Percentiles rank a stretch among this genome's conserved stretches.
Conservation (phyloP, 2,329 filamentous ascomycete genomes). For the Verticillium nubilum region DNA sequence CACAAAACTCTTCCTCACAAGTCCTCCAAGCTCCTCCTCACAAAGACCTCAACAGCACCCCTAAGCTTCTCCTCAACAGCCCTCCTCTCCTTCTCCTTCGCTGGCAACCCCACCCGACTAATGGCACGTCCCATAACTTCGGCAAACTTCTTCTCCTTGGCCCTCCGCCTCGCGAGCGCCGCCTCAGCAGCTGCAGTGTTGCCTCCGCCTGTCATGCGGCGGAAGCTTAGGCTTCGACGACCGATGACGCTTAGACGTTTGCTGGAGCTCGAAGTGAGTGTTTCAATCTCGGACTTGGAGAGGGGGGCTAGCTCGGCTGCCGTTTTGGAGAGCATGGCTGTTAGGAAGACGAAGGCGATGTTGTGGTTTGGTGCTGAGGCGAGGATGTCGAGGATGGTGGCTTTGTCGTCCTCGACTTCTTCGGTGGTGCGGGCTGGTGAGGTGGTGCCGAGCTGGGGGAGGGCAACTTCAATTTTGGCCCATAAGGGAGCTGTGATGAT, state of each 20-base stretch:
- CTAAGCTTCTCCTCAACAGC: conserved; percentile 58
- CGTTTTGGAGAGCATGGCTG: conserved; percentile 62
- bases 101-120: conserved; percentile 41
- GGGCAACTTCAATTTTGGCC: conserved; percentile 58
- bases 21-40: conserved; percentile 17
- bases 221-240: conserved; percentile 41
- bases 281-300: conserved; percentile 28
- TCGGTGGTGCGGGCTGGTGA: not conserved
- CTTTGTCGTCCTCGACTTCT: conserved; percentile 39
- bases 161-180: conserved; percentile 42
- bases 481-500: conserved; percentile 68
- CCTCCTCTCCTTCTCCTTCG: conserved; percentile 50
- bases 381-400: conserved; percentile 65
- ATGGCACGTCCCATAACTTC: conserved; percentile 60
- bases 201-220: conserved; percentile 15
- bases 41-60: conserved; percentile 65
- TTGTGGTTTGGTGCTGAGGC: conserved; percentile 70
- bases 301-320: conserved; percentile 41
- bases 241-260: conserved; percentile 19
- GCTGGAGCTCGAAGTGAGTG: conserved; percentile 19
- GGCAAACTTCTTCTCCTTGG: conserved; percentile 57
- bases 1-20: not conserved
- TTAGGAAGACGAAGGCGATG: conserved; percentile 84
- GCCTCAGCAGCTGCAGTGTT: conserved; percentile 13
- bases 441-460: conserved; percentile 35